Base-by-base conservation (phyloP, 2,329 filamentous ascomycete genomes). In the Tothia fuscella region DNA sequence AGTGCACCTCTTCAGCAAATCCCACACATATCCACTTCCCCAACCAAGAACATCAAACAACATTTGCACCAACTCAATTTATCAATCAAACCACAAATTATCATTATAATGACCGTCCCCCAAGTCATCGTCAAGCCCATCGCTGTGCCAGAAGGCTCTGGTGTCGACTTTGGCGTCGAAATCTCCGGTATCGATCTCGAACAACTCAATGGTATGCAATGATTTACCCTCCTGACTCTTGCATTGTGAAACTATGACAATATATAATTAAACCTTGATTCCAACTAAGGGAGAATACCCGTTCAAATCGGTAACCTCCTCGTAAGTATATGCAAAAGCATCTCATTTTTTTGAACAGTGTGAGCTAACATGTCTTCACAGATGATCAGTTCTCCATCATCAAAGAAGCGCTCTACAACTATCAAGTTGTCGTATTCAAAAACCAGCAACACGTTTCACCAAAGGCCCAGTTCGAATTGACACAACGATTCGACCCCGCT, bases 361-460 rank as follows among this genome's bases (percentile, higher is more conserved):
- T 9, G 7, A 16, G 21, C 22, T 35, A 21, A 35, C 26, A 19
- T 5, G 14, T 19, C 47, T n/a, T n/a, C 32, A 42, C 49, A 67
- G 78, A 83, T 49, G 66, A 65, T 49, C 76, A 82, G 51, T 85
- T 84, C 54, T 62, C 68, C 6, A 56, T 68, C 16, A 76, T 88
- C 52, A 72, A 70, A 45, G 61, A 76, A 14, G 74, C 80, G 1
- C 70, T 87, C 4, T 86, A 82, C 65, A 68, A 62, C 10, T 64
- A 82, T 53, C 78, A 82, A 46, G 72, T 87, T 12, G 65, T 87
- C 9, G 69, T 87, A 21, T 72, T 88, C 63, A 85, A 81, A 57
- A 66, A 74, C 53, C 80, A 86, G 55, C 53, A 64, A 32, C 65
- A 72, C 31, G 64, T 80, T 19, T 73, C 78, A 0, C 78, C 83